Base-by-base conservation (phyloP, 2,329 filamentous ascomycete species). In the Samsoniella hepiali region DNA sequence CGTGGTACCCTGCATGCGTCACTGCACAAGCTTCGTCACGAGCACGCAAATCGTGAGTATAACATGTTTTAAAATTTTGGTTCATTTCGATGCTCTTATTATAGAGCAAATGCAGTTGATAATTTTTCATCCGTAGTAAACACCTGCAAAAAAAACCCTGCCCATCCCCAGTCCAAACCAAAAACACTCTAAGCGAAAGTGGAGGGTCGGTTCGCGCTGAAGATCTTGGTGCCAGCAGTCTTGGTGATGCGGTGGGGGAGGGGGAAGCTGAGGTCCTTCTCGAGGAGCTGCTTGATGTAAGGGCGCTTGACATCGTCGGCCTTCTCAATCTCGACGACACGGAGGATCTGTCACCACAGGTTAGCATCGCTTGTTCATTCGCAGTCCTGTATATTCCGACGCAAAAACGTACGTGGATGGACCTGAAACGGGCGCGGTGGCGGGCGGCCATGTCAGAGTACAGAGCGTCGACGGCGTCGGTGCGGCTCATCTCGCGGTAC, bases 401-500 rank as follows among this genome's bases (percentile, higher is more conserved):
- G 55, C 13, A 49, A 50, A 29, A 70, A 86, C 93, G 70, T 93
- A 97, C 94, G 88, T 97, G 93, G 80, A 99, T 95, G 73, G 91
- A 96, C 83, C 95, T 89, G 88, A 99, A 99, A 77, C 95, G 91
- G 77, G 95, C 90, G 73, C 76, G 93, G 89, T 99, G 95, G 81
- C 95, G 92, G 81, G 96, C 94, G 74, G 95, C 93, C 95, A 99
- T 98, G 86, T 99, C 95, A 83, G 95, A 91, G 90, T 99, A 99
- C 79, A 99, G 88, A 73, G 94, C 84, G 84, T 98, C 91, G 76
- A 98, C 94, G 72, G 95, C 95, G 73, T 95, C 94, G 77, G 90
- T 91, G 82, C 95, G 88, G 79, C 91, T 94, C 88, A 98, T 91
- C 88, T 98, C 95, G 80, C 95, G 91, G 91, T 97, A 98, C 90